Percentiles rank a stretch among this genome's conserved stretches.
Evolutionary conservation across 805 yeast genomes (phyloP).

Genomic region (Yamadazyma olivae): DNA sequence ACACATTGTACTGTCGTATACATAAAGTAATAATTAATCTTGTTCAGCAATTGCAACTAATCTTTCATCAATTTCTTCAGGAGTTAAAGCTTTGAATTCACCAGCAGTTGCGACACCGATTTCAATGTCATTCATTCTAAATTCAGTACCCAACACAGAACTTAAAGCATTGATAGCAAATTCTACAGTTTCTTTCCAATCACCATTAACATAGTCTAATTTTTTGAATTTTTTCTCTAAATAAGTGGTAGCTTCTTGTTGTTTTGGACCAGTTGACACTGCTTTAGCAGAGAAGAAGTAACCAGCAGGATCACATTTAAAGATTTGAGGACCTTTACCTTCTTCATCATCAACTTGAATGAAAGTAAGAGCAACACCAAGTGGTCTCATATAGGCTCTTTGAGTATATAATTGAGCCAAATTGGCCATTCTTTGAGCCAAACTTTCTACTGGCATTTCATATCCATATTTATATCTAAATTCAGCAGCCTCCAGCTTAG

Average conservation of each 20-base stretch:
- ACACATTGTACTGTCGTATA: not conserved
- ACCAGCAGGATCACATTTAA: slow-evolving; percentile 97
- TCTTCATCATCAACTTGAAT: slow-evolving; percentile 66
- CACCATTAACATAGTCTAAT: slow-evolving; percentile 66
- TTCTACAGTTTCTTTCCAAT: slow-evolving; percentile 87
- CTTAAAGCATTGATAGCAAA: slow-evolving; percentile 83
- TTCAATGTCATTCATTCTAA: slow-evolving; percentile 90
- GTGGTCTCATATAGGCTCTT: slow-evolving; percentile 97
- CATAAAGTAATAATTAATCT: slow-evolving; percentile 51
- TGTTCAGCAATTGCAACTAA: slow-evolving; percentile 93
- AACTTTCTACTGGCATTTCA: slow-evolving; percentile 92
- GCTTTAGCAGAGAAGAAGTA: slow-evolving; percentile 90
- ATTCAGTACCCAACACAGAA: slow-evolving; percentile 86
- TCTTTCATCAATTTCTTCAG: slow-evolving; percentile 93
- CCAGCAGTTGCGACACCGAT: slow-evolving; percentile 80
- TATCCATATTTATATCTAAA: slow-evolving; percentile 92
- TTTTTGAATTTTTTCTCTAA: slow-evolving; percentile 86
- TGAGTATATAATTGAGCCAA: slow-evolving; percentile 94
- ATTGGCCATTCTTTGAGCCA: slow-evolving; percentile 94
- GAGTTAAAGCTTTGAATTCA: slow-evolving; percentile 68
- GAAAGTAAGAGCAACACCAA: slow-evolving; percentile 90
- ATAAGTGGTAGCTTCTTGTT: slow-evolving; percentile 88
- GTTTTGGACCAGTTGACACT: slow-evolving; percentile 94
- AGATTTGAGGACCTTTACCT: slow-evolving; percentile 83
- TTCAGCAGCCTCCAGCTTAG: slow-evolving; percentile 94